phyloP scores from a whole-genome alignment of 345 rosid species.

The Garcia nutans region DNA sequence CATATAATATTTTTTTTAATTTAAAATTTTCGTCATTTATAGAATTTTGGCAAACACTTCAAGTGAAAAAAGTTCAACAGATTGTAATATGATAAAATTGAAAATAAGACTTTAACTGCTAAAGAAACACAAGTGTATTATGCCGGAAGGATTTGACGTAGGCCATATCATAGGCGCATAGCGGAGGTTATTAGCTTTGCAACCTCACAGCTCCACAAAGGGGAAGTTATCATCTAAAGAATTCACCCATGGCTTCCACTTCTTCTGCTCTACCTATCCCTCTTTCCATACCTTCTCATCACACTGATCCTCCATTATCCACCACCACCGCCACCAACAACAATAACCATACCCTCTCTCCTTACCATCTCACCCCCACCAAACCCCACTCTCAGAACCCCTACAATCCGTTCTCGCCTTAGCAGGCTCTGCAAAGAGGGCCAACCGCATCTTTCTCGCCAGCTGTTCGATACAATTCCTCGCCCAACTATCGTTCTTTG shows the following conservation, averaged over 20 bases:
- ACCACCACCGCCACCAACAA: too few relatives aligned
- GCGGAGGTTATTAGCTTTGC: too few relatives aligned
- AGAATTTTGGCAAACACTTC: too few relatives aligned
- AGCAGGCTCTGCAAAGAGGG: constrained; percentile 74
- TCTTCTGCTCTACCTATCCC: constrained; percentile 14
- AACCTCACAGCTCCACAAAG: too few relatives aligned
- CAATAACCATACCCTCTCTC: constrained; percentile 18
- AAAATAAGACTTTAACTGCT: too few relatives aligned
- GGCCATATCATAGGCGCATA: too few relatives aligned
- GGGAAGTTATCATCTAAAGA: neutral
- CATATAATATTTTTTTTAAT: too few relatives aligned
- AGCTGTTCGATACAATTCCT: constrained; percentile 76
- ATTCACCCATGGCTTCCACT: constrained; percentile 14
- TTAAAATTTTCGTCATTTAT: too few relatives aligned
- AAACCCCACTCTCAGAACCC: constrained; percentile 46
- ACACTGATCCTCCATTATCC: constrained; percentile 3
- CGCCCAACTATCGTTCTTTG: constrained; percentile 71
- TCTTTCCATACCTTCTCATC: constrained; percentile 20
- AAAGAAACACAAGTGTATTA: too few relatives aligned
- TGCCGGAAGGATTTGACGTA: too few relatives aligned
- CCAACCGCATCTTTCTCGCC: constrained; percentile 73
- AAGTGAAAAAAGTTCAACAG: too few relatives aligned
- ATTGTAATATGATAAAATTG: too few relatives aligned
- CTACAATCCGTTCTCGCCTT: constrained; percentile 79
- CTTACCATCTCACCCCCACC: constrained; percentile 37